Percentiles rank a stretch among this genome's conserved stretches.
These are phyloP conservation scores for Boletus huronensis DNA, from an alignment of 768 basidiomycete genomes.

Conservation along the genomic window DNA sequence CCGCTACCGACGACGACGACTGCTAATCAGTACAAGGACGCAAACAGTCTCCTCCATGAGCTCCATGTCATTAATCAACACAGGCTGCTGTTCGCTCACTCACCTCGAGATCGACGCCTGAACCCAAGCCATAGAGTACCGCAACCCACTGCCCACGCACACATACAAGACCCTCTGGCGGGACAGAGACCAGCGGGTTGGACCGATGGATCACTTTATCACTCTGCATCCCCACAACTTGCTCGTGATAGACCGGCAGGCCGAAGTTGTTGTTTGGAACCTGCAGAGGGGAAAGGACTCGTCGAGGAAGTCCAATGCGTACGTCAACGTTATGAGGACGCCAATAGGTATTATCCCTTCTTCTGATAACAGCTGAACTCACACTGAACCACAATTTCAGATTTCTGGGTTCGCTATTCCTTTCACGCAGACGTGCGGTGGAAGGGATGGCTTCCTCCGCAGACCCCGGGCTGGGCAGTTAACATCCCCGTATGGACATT, in stretches of 20 bases:
- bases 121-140: neutral
- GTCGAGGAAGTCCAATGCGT: constrained; percentile 46
- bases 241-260: neutral
- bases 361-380: neutral
- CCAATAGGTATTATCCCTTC: constrained; percentile 51
- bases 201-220: constrained; percentile 6
- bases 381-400: constrained; percentile 34
- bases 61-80: constrained; percentile 68
- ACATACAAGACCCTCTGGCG: neutral
- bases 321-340: constrained; percentile 57
- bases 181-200: constrained; percentile 1
- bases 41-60: constrained; percentile 67
- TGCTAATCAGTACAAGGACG: constrained; percentile 48
- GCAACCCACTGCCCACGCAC: neutral
- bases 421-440: constrained; percentile 49
- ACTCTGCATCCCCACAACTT: neutral
- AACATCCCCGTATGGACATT: neutral
- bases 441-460: constrained; percentile 4
- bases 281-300: constrained; percentile 16
- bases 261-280: neutral
- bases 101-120: constrained; percentile 9
- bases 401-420: constrained; percentile 59
- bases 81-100: constrained; percentile 42
- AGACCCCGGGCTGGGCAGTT: neutral
- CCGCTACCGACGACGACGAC: constrained; percentile 3